These are phyloP conservation scores for Fusarium secorum DNA, from an alignment of 2,329 filamentous ascomycete genomes.

Conservation along the genomic window DNA sequence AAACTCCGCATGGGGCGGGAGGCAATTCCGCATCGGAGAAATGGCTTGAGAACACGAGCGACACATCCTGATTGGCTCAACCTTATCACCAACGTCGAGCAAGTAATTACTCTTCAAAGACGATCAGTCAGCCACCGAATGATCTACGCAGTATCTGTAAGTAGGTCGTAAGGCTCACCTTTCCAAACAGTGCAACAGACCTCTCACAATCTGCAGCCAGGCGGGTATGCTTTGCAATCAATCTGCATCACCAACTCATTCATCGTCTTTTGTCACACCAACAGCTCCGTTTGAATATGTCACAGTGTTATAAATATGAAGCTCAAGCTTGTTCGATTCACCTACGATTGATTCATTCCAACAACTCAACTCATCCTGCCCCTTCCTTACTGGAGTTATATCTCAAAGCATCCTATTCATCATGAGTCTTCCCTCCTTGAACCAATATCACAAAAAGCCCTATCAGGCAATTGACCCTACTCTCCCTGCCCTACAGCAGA, in stretches of 20 bases:
- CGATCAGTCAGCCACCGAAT: accelerated
- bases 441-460: background rate
- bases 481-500: background rate
- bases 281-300: background rate
- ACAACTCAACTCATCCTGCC: no score
- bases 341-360: background rate
- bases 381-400: background rate
- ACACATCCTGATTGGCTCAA: background rate
- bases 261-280: background rate
- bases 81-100: background rate
- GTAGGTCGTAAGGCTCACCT: background rate
- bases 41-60: background rate
- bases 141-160: background rate
- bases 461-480: background rate
- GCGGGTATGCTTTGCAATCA: background rate
- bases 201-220: background rate
- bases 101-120: no score
- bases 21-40: no score
- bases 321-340: no score
- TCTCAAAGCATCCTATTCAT: background rate
- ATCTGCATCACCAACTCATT: background rate
- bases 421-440: background rate
- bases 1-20: background rate
- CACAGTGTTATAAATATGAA: background rate
- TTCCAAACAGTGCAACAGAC: no score